Percentiles rank a stretch among this genome's conserved stretches.
Conservation (phyloP, 257 asterid species). For the Solanum boliviense region DNA sequence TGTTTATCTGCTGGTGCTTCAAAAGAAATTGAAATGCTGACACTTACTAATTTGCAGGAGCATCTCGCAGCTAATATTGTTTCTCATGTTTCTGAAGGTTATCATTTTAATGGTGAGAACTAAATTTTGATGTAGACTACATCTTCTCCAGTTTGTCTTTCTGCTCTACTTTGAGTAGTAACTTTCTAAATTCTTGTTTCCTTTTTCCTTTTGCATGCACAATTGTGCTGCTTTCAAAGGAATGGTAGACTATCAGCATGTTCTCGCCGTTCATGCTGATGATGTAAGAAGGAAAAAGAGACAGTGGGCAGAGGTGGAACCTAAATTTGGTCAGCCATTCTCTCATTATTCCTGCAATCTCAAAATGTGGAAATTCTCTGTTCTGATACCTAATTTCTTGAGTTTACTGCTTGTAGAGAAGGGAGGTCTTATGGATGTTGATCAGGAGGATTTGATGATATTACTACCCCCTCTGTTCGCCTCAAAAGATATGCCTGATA, state of each 20-base stretch:
- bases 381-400: slow-evolving; percentile 11
- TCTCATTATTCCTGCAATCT: slow-evolving; percentile 10
- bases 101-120: slow-evolving; percentile 60
- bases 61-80: slow-evolving; percentile 4
- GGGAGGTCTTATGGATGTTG: slow-evolving; percentile 53
- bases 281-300: slow-evolving; percentile 56
- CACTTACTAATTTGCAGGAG: slow-evolving; percentile 11
- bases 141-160: neutral
- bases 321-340: slow-evolving; percentile 41
- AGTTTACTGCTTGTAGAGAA: slow-evolving; percentile 25
- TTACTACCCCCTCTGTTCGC: slow-evolving; percentile 79
- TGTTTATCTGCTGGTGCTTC: slow-evolving; percentile 15
- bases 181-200: neutral
- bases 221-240: slow-evolving; percentile 35
- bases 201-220: slow-evolving; percentile 4
- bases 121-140: neutral
- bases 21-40: slow-evolving; percentile 22
- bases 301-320: slow-evolving; percentile 61
- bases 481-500: slow-evolving; percentile 61
- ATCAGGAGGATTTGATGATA: slow-evolving; percentile 74
- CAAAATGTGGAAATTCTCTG: neutral
- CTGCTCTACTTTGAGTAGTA: neutral
- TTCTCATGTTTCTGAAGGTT: slow-evolving; percentile 27
- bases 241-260: slow-evolving; percentile 96
- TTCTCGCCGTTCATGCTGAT: slow-evolving; percentile 77